These are phyloP conservation scores for Grifola frondosa DNA, from an alignment of 1,284 basidiomycete genomes.

Conservation along the genomic window DNA sequence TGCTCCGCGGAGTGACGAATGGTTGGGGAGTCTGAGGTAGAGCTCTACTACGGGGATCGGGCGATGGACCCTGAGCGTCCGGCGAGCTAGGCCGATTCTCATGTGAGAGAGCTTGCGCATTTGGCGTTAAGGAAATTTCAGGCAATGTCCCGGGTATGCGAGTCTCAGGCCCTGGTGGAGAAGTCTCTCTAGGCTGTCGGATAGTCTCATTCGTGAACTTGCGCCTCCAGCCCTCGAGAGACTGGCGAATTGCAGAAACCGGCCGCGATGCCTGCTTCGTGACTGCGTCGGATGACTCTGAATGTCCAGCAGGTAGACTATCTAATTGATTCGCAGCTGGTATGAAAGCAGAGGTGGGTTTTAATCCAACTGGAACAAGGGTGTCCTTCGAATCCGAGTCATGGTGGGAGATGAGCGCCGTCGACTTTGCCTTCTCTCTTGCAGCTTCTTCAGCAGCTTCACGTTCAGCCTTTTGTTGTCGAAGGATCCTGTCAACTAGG, in stretches of 20 bases:
- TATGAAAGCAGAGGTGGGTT: too few species aligned
- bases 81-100: constrained; percentile 27
- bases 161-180: too few species aligned
- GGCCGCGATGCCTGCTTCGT: constrained; percentile 10
- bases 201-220: constrained; percentile 2
- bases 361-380: too few species aligned
- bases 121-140: not conserved
- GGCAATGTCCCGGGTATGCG: too few species aligned
- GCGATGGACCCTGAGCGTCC: constrained; percentile 28
- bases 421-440: constrained; percentile 21
- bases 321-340: not conserved
- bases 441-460: constrained; percentile 56
- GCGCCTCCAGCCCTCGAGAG: constrained; percentile 8
- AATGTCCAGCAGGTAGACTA: not conserved
- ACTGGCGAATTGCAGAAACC: constrained; percentile 9
- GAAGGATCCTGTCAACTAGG: constrained; percentile 87
- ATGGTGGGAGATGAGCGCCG: constrained; percentile 7
- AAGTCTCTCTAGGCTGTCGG: too few species aligned
- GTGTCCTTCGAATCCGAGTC: not conserved
- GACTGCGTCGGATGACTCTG: not conserved
- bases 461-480: constrained; percentile 77
- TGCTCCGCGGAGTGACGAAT: constrained; percentile 54
- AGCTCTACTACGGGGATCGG: constrained; percentile 8
- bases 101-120: constrained; percentile 11
- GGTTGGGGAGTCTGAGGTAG: constrained; percentile 18